phyloP scores from a whole-genome alignment of 208 protist species.

The Wallacemonas sp. region DNA sequence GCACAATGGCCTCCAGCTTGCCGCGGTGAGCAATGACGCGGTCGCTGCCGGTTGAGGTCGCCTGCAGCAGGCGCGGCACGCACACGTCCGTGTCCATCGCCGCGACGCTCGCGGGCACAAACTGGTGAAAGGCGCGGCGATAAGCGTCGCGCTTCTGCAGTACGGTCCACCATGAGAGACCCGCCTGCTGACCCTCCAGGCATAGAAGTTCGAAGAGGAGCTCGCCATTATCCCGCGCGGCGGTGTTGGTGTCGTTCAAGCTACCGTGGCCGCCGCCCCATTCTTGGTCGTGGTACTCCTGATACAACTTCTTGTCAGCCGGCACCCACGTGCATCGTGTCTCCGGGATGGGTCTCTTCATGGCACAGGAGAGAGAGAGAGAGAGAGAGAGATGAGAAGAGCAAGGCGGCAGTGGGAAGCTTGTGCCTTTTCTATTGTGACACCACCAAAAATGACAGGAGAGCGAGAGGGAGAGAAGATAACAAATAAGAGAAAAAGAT shows the following conservation, averaged over 20 bases:
- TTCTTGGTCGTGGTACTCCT: conserved; percentile 2
- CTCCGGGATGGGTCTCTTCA: background rate
- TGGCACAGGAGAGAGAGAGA: background rate
- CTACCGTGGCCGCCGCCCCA: background rate
- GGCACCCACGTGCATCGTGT: background rate
- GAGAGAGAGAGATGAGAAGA: background rate
- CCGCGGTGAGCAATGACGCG: conserved; percentile 5
- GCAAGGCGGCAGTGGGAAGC: no score
- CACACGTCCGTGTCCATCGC: background rate
- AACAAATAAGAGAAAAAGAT: no score
- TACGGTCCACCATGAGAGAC: conserved; percentile 5
- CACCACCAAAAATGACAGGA: no score
- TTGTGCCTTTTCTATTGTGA: no score
- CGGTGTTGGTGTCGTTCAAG: background rate
- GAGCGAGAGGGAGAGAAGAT: no score
- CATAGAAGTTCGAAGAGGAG: background rate
- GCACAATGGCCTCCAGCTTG: background rate
- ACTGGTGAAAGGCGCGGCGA: conserved; percentile 4
- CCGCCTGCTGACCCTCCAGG: background rate
- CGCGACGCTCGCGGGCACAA: background rate
- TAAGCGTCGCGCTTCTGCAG: conserved; percentile 9
- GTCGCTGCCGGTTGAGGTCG: background rate
- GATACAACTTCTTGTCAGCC: background rate
- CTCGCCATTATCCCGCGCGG: background rate
- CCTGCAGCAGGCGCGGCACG: background rate